Percentiles rank a stretch among this genome's conserved stretches.
phyloP scores from a whole-genome alignment of 306 rosid species.

The Sicyos baderoa region DNA sequence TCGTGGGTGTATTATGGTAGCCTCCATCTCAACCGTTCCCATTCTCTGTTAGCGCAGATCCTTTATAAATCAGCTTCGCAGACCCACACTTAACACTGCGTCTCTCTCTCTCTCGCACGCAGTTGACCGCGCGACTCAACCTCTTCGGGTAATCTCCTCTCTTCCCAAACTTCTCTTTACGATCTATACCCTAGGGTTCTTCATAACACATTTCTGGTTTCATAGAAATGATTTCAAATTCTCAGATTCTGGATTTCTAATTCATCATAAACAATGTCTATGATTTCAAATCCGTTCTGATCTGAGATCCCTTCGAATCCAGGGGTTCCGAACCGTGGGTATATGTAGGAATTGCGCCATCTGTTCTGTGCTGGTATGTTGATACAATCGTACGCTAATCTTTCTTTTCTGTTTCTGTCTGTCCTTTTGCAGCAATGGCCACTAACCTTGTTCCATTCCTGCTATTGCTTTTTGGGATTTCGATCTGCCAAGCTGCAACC shows the following conservation, averaged over 20 bases:
- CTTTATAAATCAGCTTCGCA: neutral
- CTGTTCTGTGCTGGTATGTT: neutral
- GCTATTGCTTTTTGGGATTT: conserved; percentile 38
- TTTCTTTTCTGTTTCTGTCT: neutral
- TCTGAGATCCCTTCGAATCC: too few species aligned
- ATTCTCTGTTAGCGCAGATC: too few species aligned
- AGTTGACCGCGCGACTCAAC: conserved; percentile 7
- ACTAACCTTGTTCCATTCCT: conserved; percentile 43
- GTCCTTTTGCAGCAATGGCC: conserved; percentile 63
- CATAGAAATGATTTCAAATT: too few species aligned
- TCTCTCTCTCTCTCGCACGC: neutral
- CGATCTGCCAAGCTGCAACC: conserved; percentile 47
- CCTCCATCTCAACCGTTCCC: too few species aligned
- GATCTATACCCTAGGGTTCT: conserved; percentile 9
- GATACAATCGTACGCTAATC: neutral
- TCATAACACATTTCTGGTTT: neutral
- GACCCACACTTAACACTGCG: neutral
- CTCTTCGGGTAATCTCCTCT: neutral
- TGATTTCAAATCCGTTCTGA: too few species aligned
- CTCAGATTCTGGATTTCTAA: too few species aligned
- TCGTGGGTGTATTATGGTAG: too few species aligned
- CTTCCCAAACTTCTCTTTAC: neutral
- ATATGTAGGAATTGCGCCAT: neutral
- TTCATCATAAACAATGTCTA: too few species aligned
- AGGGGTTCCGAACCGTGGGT: neutral